Evolutionary conservation across 306 rosid genomes (phyloP), one percentile per base, ranked within the genome.

Genomic region (Rosa lucieae): DNA sequence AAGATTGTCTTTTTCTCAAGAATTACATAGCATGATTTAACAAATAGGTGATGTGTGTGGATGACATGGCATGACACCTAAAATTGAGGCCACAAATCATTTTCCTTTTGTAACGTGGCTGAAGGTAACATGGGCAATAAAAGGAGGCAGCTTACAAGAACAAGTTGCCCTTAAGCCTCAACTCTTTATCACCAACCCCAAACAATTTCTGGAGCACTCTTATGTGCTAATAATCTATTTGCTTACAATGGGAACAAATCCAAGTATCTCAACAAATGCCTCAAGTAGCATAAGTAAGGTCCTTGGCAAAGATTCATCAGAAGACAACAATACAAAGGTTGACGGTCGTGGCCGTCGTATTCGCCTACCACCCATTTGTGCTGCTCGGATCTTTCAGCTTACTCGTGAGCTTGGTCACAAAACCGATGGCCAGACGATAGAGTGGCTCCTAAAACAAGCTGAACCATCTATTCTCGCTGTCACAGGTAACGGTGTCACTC

Each of bases 401-500:
- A 88, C 92, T 4, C 67, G 65, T 0, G 89, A 85, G 86, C 86
- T 90, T 1, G 89, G 89, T 12, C 68, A 75, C 72, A 82, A 82
- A 62, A 85, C 85, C 11, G 76, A 85, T 2, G 92, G 94, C 4
- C 83, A 85, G 78, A 88, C 92, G 66, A 76, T 88, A n/a, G 86
- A 58, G 70, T 90, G 90, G 90, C 88, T 90, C 53, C 80, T 88
- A 15, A 79, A 78, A 43, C 77, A 90, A 6, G 92, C 90, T 5
- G 78, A 82, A 21, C 88, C 90, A 0, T 80, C 92, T 55, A 61
- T 81, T 70, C 21, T 61, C 18, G 81, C 76, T 29, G 17, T 63
- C 53, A 70, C 51, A 3, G 78, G 78, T 12, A 63, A 20, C 6
- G n/a, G 72, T 15, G 63, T 58, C 46, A 67, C 49, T 46, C 53